Evolutionary conservation across 1,284 basidiomycete species (phyloP).

Genomic region (Naganishia albida): DNA sequence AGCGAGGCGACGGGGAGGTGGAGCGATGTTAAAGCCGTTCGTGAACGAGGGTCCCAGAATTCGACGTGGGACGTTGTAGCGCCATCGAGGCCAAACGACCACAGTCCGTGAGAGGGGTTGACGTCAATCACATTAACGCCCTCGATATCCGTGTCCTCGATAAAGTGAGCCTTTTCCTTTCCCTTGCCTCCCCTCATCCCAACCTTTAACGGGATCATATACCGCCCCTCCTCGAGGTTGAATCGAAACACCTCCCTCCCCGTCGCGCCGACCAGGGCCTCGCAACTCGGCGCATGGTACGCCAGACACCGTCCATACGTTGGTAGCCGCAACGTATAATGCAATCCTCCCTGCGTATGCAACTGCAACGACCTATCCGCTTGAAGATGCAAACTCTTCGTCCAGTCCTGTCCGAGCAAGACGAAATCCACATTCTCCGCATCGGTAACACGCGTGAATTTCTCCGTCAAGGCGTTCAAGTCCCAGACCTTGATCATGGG

Average conservation of each 20-base stretch:
- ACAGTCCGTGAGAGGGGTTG: constrained; percentile 88
- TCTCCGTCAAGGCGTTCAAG: constrained; percentile 84
- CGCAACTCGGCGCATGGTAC: constrained; percentile 83
- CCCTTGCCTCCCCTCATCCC: constrained; percentile 43
- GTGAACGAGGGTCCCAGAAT: constrained; percentile 92
- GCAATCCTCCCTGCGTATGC: constrained; percentile 90
- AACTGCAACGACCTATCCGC: constrained; percentile 91
- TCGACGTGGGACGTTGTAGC: constrained; percentile 73
- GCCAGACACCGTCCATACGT: constrained; percentile 87
- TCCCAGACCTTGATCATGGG: constrained; percentile 97
- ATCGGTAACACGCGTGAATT: constrained; percentile 95
- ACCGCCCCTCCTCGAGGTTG: constrained; percentile 93
- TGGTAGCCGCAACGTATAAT: constrained; percentile 90
- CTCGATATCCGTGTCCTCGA: constrained; percentile 61
- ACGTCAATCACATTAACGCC: constrained; percentile 93
- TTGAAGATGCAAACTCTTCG: constrained; percentile 95
- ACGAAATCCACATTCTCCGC: constrained; percentile 97
- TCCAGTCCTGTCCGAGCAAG: constrained; percentile 97
- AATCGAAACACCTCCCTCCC: constrained; percentile 88
- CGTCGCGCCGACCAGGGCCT: constrained; percentile 73
- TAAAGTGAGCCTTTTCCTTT: constrained; percentile 27
- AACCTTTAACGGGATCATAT: constrained; percentile 70
- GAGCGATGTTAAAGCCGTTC: constrained; percentile 63
- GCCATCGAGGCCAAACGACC: constrained; percentile 72
- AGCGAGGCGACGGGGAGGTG: constrained; percentile 68